Percentiles rank a stretch among this genome's conserved stretches.
These are phyloP conservation scores for Puccinellia tenuiflora DNA, from an alignment of 176 grass and related monocot genomes.

Conservation along the genomic window DNA sequence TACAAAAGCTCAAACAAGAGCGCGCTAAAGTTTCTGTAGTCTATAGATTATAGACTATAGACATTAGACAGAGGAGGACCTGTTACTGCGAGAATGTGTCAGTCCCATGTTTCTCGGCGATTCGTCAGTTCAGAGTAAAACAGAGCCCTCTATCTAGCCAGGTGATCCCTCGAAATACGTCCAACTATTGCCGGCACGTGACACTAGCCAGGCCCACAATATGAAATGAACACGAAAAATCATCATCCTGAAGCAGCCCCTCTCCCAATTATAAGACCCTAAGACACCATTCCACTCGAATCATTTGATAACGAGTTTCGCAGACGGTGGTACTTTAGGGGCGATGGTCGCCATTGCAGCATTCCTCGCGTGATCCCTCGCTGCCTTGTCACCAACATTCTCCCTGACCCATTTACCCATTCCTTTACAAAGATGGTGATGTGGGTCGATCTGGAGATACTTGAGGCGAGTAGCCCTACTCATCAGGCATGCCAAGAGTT, in stretches of 20 bases:
- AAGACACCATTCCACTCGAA: neutral
- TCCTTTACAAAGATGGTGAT: neutral
- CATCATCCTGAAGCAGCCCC: neutral
- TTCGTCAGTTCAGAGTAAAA: neutral
- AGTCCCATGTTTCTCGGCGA: neutral
- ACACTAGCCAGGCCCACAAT: neutral
- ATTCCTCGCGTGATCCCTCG: neutral
- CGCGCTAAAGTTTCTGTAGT: no score
- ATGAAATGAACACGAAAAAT: neutral
- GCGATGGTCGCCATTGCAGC: neutral
- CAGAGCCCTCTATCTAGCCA: neutral
- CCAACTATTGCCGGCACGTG: neutral
- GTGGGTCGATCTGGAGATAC: neutral
- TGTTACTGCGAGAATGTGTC: neutral
- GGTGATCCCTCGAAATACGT: neutral
- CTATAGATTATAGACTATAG: no score
- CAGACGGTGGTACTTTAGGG: neutral
- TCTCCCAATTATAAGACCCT: neutral
- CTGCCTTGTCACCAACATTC: neutral
- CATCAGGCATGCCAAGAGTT: neutral
- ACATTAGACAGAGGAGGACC: no score
- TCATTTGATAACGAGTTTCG: neutral
- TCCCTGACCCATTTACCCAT: conserved; percentile 7
- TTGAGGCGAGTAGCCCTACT: neutral
- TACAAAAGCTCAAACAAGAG: no score